Conservation (phyloP, 1,284 basidiomycete species). For the Cystobasidium sp. region DNA sequence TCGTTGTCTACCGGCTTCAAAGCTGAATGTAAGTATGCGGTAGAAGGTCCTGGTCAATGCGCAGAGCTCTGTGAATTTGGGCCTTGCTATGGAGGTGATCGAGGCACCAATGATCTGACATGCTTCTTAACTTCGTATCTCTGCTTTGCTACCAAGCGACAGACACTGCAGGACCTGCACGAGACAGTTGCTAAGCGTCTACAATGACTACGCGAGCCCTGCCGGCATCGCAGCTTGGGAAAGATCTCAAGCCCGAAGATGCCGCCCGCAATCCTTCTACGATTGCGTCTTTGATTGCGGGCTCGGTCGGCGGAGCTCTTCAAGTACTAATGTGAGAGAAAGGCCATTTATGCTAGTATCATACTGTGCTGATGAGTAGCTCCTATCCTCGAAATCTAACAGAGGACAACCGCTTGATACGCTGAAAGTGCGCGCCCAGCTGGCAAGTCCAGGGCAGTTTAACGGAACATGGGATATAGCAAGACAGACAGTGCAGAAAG, state of each 20-base stretch:
- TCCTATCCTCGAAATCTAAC: background rate
- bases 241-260: slow-evolving; percentile 20
- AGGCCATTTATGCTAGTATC: background rate
- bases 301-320: slow-evolving; percentile 69
- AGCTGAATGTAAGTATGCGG: no score
- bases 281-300: slow-evolving; percentile 32
- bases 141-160: background rate
- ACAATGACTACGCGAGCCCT: slow-evolving; percentile 24
- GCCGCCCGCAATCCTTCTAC: slow-evolving; percentile 28
- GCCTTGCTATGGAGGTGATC: no score
- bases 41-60: background rate
- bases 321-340: slow-evolving; percentile 81
- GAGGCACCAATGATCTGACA: no score
- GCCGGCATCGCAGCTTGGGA: slow-evolving; percentile 10
- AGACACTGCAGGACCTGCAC: background rate
- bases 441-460: slow-evolving; percentile 62
- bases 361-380: slow-evolving; percentile 13
- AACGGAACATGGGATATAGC: slow-evolving; percentile 92
- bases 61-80: no score
- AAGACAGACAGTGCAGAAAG: slow-evolving; percentile 76
- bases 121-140: background rate
- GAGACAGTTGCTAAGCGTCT: background rate
- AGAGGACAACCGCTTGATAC: slow-evolving; percentile 68
- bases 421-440: slow-evolving; percentile 68
- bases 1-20: background rate